phyloP scores from a whole-genome alignment of 176 grass and related monocot species.

The Tillandsia fasciculata region DNA sequence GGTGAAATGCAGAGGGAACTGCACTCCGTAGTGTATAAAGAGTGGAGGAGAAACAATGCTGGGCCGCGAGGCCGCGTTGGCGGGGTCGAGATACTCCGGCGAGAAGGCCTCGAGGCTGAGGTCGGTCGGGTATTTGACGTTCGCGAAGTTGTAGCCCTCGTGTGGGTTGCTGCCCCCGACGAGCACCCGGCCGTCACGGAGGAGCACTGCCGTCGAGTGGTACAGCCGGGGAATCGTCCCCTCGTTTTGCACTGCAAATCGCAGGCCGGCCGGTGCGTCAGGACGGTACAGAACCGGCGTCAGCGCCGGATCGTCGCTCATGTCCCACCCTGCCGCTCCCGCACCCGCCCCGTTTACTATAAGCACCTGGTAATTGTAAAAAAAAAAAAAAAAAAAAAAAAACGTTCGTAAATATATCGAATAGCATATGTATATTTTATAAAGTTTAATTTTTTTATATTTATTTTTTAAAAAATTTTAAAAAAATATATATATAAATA shows the following conservation, averaged over 20 bases:
- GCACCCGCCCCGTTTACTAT: no score
- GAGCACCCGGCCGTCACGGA: slow-evolving; percentile 65
- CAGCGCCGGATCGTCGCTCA: slow-evolving; percentile 25
- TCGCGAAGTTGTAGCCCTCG: slow-evolving; percentile 59
- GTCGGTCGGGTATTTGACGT: slow-evolving; percentile 56
- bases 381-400: no score
- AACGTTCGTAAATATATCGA: no score
- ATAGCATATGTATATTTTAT: no score
- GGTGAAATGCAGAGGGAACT: background rate
- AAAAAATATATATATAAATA: no score
- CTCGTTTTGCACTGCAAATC: slow-evolving; percentile 46
- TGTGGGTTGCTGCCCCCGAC: slow-evolving; percentile 82
- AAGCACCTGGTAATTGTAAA: no score
- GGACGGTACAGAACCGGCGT: slow-evolving; percentile 44
- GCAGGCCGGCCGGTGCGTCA: slow-evolving; percentile 13
- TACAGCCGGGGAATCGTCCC: slow-evolving; percentile 43
- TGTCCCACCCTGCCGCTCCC: slow-evolving; percentile 27
- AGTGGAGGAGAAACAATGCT: slow-evolving; percentile 31
- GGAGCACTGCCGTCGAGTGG: slow-evolving; percentile 50
- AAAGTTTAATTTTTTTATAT: no score
- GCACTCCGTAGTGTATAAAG: slow-evolving; percentile 25
- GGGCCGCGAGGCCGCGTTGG: slow-evolving; percentile 35
- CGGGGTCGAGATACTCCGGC: slow-evolving; percentile 44
- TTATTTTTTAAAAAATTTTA: no score
- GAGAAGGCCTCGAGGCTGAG: slow-evolving; percentile 80